phyloP scores from a whole-genome alignment of 2,329 filamentous ascomycete species.

The Aspergillaceae sp. region DNA sequence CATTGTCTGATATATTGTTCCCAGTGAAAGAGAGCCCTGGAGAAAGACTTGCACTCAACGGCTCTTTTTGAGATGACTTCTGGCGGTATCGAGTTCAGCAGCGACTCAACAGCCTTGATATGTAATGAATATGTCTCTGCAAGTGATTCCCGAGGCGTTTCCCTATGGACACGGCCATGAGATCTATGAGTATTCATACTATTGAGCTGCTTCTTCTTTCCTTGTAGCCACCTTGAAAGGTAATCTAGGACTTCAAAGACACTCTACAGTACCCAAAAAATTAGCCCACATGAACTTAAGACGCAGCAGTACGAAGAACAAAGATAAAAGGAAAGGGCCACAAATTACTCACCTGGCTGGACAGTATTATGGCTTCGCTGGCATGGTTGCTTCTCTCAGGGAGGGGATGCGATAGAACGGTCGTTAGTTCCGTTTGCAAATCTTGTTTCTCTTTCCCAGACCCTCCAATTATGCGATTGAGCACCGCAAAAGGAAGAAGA shows the following conservation, averaged over 20 bases:
- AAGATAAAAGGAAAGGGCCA: background rate
- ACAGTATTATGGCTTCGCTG: conserved; percentile 69
- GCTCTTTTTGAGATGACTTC: conserved; percentile 72
- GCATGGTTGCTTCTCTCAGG: conserved; percentile 47
- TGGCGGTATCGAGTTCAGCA: conserved; percentile 61
- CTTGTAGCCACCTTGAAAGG: conserved; percentile 78
- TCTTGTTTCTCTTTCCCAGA: conserved; percentile 54
- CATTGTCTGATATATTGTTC: conserved; percentile 74
- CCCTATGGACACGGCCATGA: conserved; percentile 22
- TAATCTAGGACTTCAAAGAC: conserved; percentile 90
- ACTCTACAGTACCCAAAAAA: conserved; percentile 44
- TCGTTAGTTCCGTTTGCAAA: conserved; percentile 64
- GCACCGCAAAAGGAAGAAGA: conserved; percentile 73
- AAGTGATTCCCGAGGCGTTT: conserved; percentile 18
- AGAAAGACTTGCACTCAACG: conserved; percentile 88
- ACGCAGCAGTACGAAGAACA: background rate
- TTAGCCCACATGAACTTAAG: background rate
- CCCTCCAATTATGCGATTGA: conserved; percentile 74
- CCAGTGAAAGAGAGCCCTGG: conserved; percentile 85
- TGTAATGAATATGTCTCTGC: conserved; percentile 29
- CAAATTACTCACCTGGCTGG: conserved; percentile 62
- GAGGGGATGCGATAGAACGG: conserved; percentile 61
- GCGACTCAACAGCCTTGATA: conserved; percentile 59
- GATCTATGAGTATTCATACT: conserved; percentile 18
- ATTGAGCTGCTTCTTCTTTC: conserved; percentile 52